These are phyloP conservation scores for Blastocystis sp. DNA, from an alignment of 352 stramenopile genomes.

Conservation along the genomic window DNA sequence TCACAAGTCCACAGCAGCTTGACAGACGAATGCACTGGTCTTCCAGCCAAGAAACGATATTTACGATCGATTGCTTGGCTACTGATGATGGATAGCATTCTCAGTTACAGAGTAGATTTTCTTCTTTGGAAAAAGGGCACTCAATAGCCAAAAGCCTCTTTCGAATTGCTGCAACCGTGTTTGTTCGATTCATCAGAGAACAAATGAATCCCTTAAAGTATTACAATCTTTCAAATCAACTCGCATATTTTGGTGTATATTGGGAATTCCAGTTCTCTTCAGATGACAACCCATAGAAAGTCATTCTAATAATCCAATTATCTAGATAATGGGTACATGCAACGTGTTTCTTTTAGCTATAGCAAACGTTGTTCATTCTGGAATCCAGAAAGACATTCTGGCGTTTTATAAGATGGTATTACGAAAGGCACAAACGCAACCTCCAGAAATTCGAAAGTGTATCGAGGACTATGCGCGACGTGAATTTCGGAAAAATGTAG, in stretches of 20 bases:
- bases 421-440: slow-evolving; percentile 17
- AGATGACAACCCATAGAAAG: background rate
- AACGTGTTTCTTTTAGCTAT: background rate
- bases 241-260: background rate
- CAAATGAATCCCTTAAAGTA: background rate
- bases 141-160: background rate
- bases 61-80: slow-evolving; percentile 18
- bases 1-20: background rate
- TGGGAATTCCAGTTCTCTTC: background rate
- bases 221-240: background rate
- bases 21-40: slow-evolving; percentile 55
- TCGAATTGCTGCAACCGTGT: slow-evolving; percentile 7
- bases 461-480: slow-evolving; percentile 33
- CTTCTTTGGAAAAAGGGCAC: background rate
- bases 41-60: slow-evolving; percentile 30
- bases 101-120: background rate
- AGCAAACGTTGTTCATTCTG: background rate
- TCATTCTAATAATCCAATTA: no score
- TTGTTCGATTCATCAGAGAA: slow-evolving; percentile 16
- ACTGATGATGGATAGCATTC: background rate
- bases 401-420: slow-evolving; percentile 37
- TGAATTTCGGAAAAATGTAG: slow-evolving; percentile 29
- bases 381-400: slow-evolving; percentile 21
- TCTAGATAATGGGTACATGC: no score
- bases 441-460: slow-evolving; percentile 50